These are phyloP conservation scores for Wickerhamiella qilinensis DNA, from an alignment of 805 yeast genomes.

Conservation along the genomic window DNA sequence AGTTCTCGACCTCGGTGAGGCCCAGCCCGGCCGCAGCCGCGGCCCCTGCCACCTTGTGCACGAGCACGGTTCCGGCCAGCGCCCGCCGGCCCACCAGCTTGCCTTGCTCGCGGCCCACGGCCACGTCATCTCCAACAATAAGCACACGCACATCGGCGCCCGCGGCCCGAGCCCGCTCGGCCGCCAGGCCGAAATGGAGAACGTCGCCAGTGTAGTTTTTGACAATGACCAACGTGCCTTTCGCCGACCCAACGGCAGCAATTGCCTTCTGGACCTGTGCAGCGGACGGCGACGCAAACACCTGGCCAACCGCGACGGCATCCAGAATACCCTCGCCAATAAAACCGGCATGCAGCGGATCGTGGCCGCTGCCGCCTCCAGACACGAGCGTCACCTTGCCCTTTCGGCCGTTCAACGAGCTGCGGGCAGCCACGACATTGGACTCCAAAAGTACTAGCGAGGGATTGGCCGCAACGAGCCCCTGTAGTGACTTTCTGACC, in stretches of 20 bases:
- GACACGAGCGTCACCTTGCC: constrained; percentile 57
- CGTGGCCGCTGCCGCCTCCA: constrained; percentile 96
- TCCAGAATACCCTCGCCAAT: constrained; percentile 72
- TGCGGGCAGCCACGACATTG: constrained; percentile 4
- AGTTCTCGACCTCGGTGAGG: constrained; percentile 35
- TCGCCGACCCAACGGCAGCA: constrained; percentile 35
- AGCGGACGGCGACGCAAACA: constrained; percentile 93
- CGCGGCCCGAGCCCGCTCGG: constrained; percentile 67
- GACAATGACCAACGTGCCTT: constrained; percentile 64
- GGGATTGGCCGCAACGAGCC: constrained; percentile 5
- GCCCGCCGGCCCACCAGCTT: constrained; percentile 92
- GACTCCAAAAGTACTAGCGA: constrained; percentile 1
- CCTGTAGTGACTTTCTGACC: constrained; percentile 3
- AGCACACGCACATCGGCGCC: constrained; percentile 61
- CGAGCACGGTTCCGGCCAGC: constrained; percentile 75
- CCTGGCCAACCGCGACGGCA: constrained; percentile 68
- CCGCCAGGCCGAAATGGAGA: constrained; percentile 80
- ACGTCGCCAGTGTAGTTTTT: constrained; percentile 94
- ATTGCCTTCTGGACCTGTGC: constrained; percentile 66
- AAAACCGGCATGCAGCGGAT: constrained; percentile 84
- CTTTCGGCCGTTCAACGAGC: constrained; percentile 1
- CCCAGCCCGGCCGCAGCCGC: constrained; percentile 30
- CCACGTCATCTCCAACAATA: constrained; percentile 80
- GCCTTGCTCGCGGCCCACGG: constrained; percentile 81
- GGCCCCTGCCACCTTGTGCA: constrained; percentile 77